Evolutionary conservation across 345 rosid genomes (phyloP).

Genomic region (Microcos paniculata): DNA sequence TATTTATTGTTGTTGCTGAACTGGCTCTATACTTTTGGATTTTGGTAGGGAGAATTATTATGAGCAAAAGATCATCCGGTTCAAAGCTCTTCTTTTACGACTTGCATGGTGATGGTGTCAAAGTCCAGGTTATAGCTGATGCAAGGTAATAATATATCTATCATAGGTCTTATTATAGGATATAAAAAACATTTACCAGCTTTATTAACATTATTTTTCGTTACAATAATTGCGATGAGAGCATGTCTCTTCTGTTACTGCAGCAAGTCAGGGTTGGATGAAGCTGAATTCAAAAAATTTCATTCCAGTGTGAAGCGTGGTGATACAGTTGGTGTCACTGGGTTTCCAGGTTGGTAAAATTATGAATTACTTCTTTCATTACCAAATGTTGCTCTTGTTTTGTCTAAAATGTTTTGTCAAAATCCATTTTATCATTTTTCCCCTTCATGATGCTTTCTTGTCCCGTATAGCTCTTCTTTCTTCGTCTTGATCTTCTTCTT

Average conservation of each 20-base stretch:
- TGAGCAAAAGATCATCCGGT: slow-evolving; percentile 86
- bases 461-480: too few relatives aligned
- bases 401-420: not conserved
- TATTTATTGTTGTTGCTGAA: not conserved
- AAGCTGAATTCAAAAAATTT: slow-evolving; percentile 63
- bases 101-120: slow-evolving; percentile 64
- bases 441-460: too few relatives aligned
- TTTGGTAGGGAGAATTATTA: slow-evolving; percentile 75
- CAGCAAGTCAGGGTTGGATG: slow-evolving; percentile 83
- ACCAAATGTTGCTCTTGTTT: not conserved
- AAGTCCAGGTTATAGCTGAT: slow-evolving; percentile 97
- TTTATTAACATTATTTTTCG: too few relatives aligned
- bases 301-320: slow-evolving; percentile 84
- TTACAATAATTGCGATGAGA: not conserved
- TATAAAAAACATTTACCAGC: too few relatives aligned
- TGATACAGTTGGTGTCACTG: slow-evolving; percentile 87
- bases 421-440: not conserved
- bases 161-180: too few relatives aligned
- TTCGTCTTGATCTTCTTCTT: too few relatives aligned
- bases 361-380: not conserved
- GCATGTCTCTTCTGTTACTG: slow-evolving; percentile 8
- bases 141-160: slow-evolving; percentile 49
- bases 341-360: slow-evolving; percentile 78
- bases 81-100: slow-evolving; percentile 92
- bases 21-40: not conserved